Percentiles rank a stretch among this genome's conserved stretches.
Conservation (phyloP, 2,329 filamentous ascomycete species). For the Ophiostoma triangulosporum region DNA sequence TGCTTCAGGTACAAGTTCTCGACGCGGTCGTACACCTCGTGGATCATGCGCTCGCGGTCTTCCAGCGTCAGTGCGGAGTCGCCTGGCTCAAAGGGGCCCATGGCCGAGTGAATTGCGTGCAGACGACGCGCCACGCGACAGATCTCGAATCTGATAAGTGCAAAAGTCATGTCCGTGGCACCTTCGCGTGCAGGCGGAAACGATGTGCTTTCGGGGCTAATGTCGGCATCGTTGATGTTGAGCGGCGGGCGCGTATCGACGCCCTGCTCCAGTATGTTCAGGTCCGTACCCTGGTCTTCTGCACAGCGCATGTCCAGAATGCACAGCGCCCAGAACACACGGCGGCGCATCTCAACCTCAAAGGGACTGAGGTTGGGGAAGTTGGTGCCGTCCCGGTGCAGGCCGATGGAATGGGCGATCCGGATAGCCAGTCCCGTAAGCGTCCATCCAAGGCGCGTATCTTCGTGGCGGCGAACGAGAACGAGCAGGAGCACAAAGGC, state of each 20-base stretch:
- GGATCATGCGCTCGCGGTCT: constrained; percentile 27
- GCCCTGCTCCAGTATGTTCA: constrained; percentile 30
- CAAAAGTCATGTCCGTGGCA: constrained; percentile 39
- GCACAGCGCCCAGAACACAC: constrained; percentile 48
- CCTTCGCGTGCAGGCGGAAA: constrained; percentile 34
- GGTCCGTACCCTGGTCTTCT: constrained; percentile 42
- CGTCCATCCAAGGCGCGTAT: constrained; percentile 45
- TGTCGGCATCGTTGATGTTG: constrained; percentile 43
- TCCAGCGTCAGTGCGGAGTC: constrained; percentile 24
- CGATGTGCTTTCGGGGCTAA: constrained; percentile 32
- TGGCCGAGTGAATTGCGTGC: constrained; percentile 24
- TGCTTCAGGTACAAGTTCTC: constrained; percentile 40
- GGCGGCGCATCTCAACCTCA: constrained; percentile 47
- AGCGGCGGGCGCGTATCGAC: constrained; percentile 41
- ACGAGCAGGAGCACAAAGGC: constrained; percentile 47
- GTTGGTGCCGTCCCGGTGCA: constrained; percentile 43
- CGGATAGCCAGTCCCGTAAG: constrained; percentile 48
- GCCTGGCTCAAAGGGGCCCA: constrained; percentile 18
- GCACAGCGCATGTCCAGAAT: constrained; percentile 46
- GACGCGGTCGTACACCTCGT: constrained; percentile 25
- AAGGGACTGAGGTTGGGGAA: constrained; percentile 42
- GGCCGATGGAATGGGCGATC: constrained; percentile 38
- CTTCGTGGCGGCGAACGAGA: constrained; percentile 36
- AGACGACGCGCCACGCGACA: constrained; percentile 26
- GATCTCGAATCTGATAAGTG: constrained; percentile 30